Percentiles rank a stretch among this genome's conserved stretches.
Conservation (phyloP, 2,329 filamentous ascomycete species). For the Xylariaceae sp. region DNA sequence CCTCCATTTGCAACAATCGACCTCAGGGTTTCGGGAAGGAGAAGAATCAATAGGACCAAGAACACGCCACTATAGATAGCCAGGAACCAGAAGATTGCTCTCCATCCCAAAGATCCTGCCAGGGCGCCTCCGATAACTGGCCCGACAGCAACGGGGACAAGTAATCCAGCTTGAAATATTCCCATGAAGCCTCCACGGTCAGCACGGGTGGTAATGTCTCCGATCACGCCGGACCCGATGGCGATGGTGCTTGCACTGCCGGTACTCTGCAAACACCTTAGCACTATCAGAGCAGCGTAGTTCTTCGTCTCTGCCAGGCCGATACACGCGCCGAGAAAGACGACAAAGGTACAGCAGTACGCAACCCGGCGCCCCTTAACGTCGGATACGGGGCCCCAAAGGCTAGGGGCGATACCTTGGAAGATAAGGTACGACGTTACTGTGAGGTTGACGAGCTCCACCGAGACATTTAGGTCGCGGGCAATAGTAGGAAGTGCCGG, state of each 20-base stretch:
- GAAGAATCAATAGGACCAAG: slow-evolving; percentile 42
- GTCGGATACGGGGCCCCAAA: slow-evolving; percentile 55
- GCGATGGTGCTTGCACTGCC: slow-evolving; percentile 60
- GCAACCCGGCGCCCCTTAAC: slow-evolving; percentile 49
- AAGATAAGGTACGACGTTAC: slow-evolving; percentile 55
- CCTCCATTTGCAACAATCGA: slow-evolving; percentile 48
- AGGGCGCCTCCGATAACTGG: slow-evolving; percentile 58
- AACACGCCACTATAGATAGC: slow-evolving; percentile 45
- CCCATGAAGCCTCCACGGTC: slow-evolving; percentile 61
- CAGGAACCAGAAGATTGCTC: slow-evolving; percentile 58
- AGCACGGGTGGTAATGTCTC: slow-evolving; percentile 58
- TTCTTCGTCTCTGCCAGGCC: slow-evolving; percentile 49
- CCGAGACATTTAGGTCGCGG: slow-evolving; percentile 44
- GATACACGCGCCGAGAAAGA: slow-evolving; percentile 51
- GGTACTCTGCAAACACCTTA: slow-evolving; percentile 55
- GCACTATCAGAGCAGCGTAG: slow-evolving; percentile 50
- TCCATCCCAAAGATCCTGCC: slow-evolving; percentile 54
- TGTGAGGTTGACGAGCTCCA: slow-evolving; percentile 46
- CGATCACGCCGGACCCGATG: slow-evolving; percentile 55
- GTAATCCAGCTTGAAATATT: slow-evolving; percentile 42
- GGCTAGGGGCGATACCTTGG: slow-evolving; percentile 56
- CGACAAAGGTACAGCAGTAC: slow-evolving; percentile 50
- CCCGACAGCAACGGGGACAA: slow-evolving; percentile 43
- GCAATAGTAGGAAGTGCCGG: slow-evolving; percentile 50
- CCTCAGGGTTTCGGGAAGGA: slow-evolving; percentile 51